Conservation (phyloP, 2,329 filamentous ascomycete genomes). For the Pseudogymnoascus pannorum region DNA sequence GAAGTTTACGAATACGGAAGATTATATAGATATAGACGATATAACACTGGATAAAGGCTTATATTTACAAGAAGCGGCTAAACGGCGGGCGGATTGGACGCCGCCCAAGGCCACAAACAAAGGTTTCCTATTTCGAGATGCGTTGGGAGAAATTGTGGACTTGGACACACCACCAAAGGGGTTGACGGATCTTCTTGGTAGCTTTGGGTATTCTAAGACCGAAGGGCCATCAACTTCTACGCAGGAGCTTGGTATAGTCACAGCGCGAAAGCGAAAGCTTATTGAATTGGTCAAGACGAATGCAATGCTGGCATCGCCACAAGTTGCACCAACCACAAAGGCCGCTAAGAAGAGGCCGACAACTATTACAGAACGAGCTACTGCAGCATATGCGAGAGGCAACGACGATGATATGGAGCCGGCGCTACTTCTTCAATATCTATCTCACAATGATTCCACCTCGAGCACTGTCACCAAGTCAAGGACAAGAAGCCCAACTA, state of each 20-base stretch:
- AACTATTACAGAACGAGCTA: constrained; percentile 73
- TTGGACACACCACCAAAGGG: neutral
- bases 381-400: constrained; percentile 53
- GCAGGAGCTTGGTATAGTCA: constrained; percentile 10
- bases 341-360: constrained; percentile 60
- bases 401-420: constrained; percentile 28
- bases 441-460: constrained; percentile 23
- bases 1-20: neutral
- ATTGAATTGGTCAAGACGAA: constrained; percentile 42
- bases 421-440: constrained; percentile 41
- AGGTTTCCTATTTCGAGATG: constrained; percentile 7
- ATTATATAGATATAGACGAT: constrained; percentile 1
- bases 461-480: constrained; percentile 14
- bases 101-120: constrained; percentile 43
- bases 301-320: constrained; percentile 20
- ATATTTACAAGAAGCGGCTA: constrained; percentile 37
- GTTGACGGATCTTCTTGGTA: constrained; percentile 28
- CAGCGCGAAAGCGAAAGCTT: constrained; percentile 47
- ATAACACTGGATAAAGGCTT: constrained; percentile 13
- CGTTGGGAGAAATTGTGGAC: neutral
- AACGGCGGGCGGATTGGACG: constrained; percentile 59
- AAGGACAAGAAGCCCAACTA: constrained; percentile 20
- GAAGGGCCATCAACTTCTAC: constrained; percentile 15
- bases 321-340: constrained; percentile 41
- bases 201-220: constrained; percentile 32